Conservation (phyloP, 2,329 filamentous ascomycete species). For the Xylariaceae sp. region DNA sequence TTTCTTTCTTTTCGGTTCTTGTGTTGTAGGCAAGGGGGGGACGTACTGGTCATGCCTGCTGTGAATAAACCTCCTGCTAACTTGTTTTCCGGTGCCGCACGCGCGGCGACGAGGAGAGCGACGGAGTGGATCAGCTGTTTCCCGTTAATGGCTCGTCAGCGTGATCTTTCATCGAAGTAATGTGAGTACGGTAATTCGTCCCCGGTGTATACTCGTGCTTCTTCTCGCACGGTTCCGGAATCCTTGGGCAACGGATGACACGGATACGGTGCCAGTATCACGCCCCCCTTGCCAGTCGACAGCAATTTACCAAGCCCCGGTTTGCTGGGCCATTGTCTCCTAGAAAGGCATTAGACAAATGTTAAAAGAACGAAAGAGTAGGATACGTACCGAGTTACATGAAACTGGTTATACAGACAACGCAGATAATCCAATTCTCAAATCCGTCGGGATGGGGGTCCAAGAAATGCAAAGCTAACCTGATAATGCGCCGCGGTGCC, state of each 20-base stretch:
- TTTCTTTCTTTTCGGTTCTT: too few relatives aligned
- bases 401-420: too few relatives aligned
- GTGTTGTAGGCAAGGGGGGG: too few relatives aligned
- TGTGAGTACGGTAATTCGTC: neutral
- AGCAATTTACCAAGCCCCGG: too few relatives aligned
- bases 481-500: conserved; percentile 64
- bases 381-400: neutral
- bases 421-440: too few relatives aligned
- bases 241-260: too few relatives aligned
- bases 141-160: neutral
- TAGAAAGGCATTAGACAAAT: neutral
- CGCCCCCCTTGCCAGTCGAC: too few relatives aligned
- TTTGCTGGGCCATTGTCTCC: neutral
- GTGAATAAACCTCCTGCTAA: conserved; percentile 56
- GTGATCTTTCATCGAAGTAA: neutral
- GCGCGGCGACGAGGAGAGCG: conserved; percentile 53
- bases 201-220: too few relatives aligned
- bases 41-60: conserved; percentile 54
- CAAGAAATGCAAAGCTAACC: conserved; percentile 38
- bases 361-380: neutral
- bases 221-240: too few relatives aligned
- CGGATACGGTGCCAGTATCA: too few relatives aligned
- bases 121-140: conserved; percentile 58
- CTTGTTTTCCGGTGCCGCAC: conserved; percentile 50
- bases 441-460: too few relatives aligned